Evolutionary conservation across 2,329 filamentous ascomycete species (phyloP).

Genomic region (Mollisiaceae sp.): DNA sequence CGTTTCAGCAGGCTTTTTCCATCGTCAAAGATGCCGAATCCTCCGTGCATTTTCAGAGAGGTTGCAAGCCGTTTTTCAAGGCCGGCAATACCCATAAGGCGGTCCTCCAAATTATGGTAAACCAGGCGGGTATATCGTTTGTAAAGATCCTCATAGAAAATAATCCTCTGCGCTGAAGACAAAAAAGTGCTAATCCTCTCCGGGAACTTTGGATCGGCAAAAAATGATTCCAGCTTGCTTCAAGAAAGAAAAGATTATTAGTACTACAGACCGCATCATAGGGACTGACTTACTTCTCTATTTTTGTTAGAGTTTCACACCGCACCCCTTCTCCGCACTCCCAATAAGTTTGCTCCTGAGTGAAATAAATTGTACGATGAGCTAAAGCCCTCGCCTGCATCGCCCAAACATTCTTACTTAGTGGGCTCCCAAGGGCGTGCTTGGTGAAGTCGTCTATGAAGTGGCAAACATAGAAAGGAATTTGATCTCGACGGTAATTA

Average conservation of each 20-base stretch:
- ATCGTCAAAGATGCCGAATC: too few relatives aligned
- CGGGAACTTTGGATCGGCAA: constrained; percentile 42
- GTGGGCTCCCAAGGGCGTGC: constrained; percentile 42
- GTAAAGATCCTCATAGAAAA: constrained; percentile 14
- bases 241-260: too few relatives aligned
- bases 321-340: constrained; percentile 46
- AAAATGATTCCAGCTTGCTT: constrained; percentile 29
- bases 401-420: constrained; percentile 48
- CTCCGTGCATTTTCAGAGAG: too few relatives aligned
- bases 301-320: constrained; percentile 44
- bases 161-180: constrained; percentile 30
- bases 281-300: constrained; percentile 41
- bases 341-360: constrained; percentile 45
- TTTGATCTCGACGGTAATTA: constrained; percentile 19
- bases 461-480: constrained; percentile 37
- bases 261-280: neutral
- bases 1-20: too few relatives aligned
- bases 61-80: too few relatives aligned
- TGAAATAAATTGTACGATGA: constrained; percentile 47
- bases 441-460: constrained; percentile 44
- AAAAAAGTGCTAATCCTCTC: neutral
- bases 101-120: too few relatives aligned
- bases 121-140: too few relatives aligned
- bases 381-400: constrained; percentile 48
- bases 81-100: too few relatives aligned